Evolutionary conservation across 2,329 filamentous ascomycete genomes (phyloP).

Genomic region (Trichoderma koningiopsis): DNA sequence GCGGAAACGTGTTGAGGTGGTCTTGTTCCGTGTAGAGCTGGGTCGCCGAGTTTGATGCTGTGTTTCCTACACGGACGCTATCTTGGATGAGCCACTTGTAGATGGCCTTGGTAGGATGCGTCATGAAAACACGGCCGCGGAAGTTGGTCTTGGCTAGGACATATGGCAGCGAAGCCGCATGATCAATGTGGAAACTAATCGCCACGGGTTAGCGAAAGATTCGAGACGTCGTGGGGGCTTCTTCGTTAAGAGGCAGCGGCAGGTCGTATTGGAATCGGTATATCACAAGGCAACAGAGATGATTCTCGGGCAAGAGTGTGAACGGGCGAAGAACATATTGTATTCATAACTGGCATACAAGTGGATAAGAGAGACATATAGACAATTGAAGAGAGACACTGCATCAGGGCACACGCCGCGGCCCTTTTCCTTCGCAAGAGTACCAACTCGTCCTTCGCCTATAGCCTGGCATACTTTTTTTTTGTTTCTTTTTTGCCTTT

Average conservation of each 20-base stretch:
- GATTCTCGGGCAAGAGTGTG: constrained; percentile 12
- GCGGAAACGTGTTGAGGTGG: constrained; percentile 87
- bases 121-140: constrained; percentile 96
- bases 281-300: constrained; percentile 26
- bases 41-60: constrained; percentile 62
- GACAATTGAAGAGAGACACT: constrained; percentile 24
- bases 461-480: constrained; percentile 11
- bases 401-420: constrained; percentile 7
- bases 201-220: constrained; percentile 32
- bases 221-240: neutral
- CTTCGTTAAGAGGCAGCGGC: constrained; percentile 12
- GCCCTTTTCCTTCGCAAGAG: constrained; percentile 30
- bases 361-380: constrained; percentile 31
- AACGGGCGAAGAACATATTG: constrained; percentile 38
- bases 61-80: constrained; percentile 84
- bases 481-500: neutral
- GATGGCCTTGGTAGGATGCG: constrained; percentile 97
- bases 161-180: constrained; percentile 97
- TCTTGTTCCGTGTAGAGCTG: constrained; percentile 95
- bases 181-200: constrained; percentile 91
- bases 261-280: constrained; percentile 8
- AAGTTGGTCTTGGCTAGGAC: constrained; percentile 98
- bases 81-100: constrained; percentile 99
- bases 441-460: constrained; percentile 33
- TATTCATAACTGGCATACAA: constrained; percentile 44